These are phyloP conservation scores for Phytopythium chamaehyphon DNA, from an alignment of 352 stramenopile species.

Conservation along the genomic window DNA sequence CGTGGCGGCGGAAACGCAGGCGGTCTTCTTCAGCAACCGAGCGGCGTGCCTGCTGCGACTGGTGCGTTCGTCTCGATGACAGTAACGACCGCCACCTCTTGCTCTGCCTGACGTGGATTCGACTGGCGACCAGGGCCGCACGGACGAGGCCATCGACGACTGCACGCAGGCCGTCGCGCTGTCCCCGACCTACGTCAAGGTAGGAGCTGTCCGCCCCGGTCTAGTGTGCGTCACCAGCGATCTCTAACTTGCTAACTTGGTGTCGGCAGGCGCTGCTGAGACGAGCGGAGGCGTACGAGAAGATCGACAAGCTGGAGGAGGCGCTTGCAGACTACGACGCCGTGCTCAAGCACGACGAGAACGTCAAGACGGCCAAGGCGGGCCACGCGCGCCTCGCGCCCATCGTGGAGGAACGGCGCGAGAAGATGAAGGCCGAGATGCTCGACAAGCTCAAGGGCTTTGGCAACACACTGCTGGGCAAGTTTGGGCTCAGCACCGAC, in stretches of 20 bases:
- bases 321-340: constrained; percentile 88
- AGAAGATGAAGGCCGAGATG: constrained; percentile 99
- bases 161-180: constrained; percentile 92
- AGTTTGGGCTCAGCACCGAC: constrained; percentile 99
- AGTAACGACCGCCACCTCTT: neutral
- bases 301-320: constrained; percentile 92
- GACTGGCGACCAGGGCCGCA: constrained; percentile 25
- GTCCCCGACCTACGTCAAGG: constrained; percentile 97
- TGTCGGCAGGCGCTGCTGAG: constrained; percentile 75
- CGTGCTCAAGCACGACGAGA: constrained; percentile 92
- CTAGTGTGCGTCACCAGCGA: too few species aligned
- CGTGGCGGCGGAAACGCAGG: too few species aligned
- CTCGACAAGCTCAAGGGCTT: constrained; percentile 98
- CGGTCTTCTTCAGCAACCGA: constrained; percentile 86
- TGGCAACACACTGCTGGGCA: constrained; percentile 97
- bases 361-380: constrained; percentile 41
- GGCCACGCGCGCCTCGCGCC: constrained; percentile 81
- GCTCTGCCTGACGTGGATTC: neutral
- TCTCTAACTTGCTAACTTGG: neutral
- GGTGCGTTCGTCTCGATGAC: constrained; percentile 8
- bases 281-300: constrained; percentile 90
- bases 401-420: constrained; percentile 91
- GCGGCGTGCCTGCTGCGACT: constrained; percentile 72
- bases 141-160: constrained; percentile 92
- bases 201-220: constrained; percentile 1